Conservation (phyloP, 179 eudicot genomes). For the Beta corolliflora region DNA sequence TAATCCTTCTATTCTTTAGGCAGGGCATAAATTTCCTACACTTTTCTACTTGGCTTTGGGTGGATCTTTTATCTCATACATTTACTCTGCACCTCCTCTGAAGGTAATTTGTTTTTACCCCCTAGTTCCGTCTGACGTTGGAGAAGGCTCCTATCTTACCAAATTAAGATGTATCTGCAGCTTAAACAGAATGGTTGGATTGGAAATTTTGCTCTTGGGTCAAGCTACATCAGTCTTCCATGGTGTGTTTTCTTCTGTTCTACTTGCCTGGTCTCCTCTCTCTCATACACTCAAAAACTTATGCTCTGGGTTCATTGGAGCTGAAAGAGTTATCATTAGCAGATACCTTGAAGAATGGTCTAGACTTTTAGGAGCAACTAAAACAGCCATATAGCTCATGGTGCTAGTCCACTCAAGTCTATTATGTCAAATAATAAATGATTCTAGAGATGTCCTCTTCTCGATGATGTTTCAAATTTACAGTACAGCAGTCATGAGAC, state of each 20-base stretch:
- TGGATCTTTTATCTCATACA: slow-evolving; percentile 86
- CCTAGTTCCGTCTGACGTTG: slow-evolving; percentile 7
- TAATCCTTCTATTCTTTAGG: slow-evolving; percentile 48
- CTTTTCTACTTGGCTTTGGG: slow-evolving; percentile 91
- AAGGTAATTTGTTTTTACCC: slow-evolving; percentile 53
- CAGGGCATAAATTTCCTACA: slow-evolving; percentile 78
- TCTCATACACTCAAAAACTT: neutral
- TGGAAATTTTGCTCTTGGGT: slow-evolving; percentile 96
- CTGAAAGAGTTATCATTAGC: neutral
- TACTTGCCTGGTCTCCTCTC: neutral
- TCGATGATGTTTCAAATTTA: neutral
- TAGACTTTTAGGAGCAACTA: neutral
- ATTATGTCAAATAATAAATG: neutral
- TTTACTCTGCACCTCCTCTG: slow-evolving; percentile 96
- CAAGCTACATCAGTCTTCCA: slow-evolving; percentile 95
- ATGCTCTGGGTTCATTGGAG: neutral
- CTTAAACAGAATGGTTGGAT: slow-evolving; percentile 99
- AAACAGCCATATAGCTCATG: neutral
- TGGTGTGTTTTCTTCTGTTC: slow-evolving; percentile 54
- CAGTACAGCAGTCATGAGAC: neutral
- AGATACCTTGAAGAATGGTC: neutral
- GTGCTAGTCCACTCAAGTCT: neutral
- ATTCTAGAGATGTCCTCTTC: neutral
- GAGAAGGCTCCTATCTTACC: slow-evolving; percentile 18
- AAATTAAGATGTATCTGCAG: slow-evolving; percentile 43